These are phyloP conservation scores for Brasilioporus rufonigricans DNA, from an alignment of 768 basidiomycete species.

Conservation along the genomic window DNA sequence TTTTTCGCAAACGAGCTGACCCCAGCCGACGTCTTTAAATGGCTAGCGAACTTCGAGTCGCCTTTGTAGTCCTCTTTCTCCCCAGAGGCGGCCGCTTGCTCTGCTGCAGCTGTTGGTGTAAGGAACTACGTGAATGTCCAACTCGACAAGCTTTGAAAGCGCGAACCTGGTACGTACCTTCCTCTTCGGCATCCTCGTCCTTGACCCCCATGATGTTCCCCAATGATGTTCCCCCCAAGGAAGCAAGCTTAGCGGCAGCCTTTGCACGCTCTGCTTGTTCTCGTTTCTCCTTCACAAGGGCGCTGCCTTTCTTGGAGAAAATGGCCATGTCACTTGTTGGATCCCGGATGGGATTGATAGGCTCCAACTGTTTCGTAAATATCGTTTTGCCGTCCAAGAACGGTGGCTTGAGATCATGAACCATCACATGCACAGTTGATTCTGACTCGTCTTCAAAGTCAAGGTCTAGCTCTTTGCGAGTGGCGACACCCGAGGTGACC, in stretches of 20 bases:
- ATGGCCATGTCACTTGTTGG: slow-evolving; percentile 91
- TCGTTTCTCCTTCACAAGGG: slow-evolving; percentile 90
- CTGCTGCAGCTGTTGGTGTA: slow-evolving; percentile 47
- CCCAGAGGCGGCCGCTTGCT: slow-evolving; percentile 46
- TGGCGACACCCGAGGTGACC: slow-evolving; percentile 92
- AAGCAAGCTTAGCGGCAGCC: slow-evolving; percentile 93
- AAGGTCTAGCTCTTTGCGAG: slow-evolving; percentile 80
- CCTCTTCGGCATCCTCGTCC: slow-evolving; percentile 90
- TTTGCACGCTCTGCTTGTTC: slow-evolving; percentile 96
- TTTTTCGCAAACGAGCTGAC: slow-evolving; percentile 78
- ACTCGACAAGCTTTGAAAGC: slow-evolving; percentile 40
- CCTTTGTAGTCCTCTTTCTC: slow-evolving; percentile 78
- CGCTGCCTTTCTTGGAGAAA: slow-evolving; percentile 96
- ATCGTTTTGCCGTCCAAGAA: slow-evolving; percentile 96
- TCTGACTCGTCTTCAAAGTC: slow-evolving; percentile 97
- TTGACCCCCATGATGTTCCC: slow-evolving; percentile 98
- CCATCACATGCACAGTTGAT: slow-evolving; percentile 95
- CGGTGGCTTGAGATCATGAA: slow-evolving; percentile 95
- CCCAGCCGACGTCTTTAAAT: slow-evolving; percentile 77
- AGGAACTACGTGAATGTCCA: slow-evolving; percentile 78
- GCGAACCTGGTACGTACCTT: slow-evolving; percentile 56
- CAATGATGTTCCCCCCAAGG: slow-evolving; percentile 87
- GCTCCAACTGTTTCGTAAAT: slow-evolving; percentile 94
- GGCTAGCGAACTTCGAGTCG: slow-evolving; percentile 96
- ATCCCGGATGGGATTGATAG: slow-evolving; percentile 95